Base-by-base conservation (phyloP, 2,329 filamentous ascomycete genomes). In the Fusarium abutilonis region DNA sequence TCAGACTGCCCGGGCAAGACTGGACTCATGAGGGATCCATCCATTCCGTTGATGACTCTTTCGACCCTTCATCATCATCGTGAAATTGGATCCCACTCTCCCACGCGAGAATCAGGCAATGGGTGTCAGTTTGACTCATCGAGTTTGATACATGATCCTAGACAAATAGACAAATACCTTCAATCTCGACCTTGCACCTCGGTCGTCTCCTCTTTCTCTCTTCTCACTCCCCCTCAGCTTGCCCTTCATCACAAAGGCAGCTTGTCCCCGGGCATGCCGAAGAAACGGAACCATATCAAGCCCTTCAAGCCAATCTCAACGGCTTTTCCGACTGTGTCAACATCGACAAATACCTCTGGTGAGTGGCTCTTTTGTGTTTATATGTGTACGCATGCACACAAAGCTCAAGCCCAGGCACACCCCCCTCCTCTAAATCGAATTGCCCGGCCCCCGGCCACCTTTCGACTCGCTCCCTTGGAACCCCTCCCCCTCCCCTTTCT, bases 301-400 rank as follows among this genome's bases (percentile, higher is more conserved):
- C 85, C 83, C 68, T 84, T 85, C 64, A 88, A 87, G 73, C 85
- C 85, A 65, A 81, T 77, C 68, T 82, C 82, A 59, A 83, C 84
- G 67, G 80, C 84, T 64, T 79, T 81, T 51, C 80, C 81, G 57
- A 58, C 62, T 53, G 53, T 67, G 44, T 62, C 61, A 46, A 57
- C 74, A 48, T 67, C 62, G 42, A 60, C 42, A 49, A 63, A 60
- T 53, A 61, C 43, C 43, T 66, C 69, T 65, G 70, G 71, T 74
- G 60, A 70, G 72, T 56, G 39, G 31, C 32, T 36, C 44, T 41
- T 43, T 35, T 26, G 21, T 23, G 34, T 54, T 21, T 38, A 38
- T 42, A 28, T 21, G 26, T 52, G 26, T 23, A 43, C 28, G 29
- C 59, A 41, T 38, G 15, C 38, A 41, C 55, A 35, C 61, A 53